phyloP scores from a whole-genome alignment of 1,284 basidiomycete genomes.

The Wallemia ichthyophaga region DNA sequence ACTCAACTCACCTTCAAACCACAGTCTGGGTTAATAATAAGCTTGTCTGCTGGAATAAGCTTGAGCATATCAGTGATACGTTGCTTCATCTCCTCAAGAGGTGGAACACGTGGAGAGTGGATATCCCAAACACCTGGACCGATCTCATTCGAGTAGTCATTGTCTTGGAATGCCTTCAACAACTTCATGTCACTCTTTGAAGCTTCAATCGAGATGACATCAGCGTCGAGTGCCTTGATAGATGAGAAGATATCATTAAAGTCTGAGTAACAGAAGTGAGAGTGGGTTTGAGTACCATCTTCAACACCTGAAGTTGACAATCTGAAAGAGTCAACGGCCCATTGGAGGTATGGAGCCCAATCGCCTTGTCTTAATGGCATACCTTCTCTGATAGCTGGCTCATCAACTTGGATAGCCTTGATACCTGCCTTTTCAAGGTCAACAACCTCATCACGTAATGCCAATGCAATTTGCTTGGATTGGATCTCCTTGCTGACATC shows the following conservation, averaged over 20 bases:
- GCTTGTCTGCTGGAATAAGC: slow-evolving; percentile 43
- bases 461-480: slow-evolving; percentile 91
- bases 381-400: slow-evolving; percentile 98
- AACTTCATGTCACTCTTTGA: slow-evolving; percentile 96
- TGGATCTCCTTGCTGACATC: slow-evolving; percentile 90
- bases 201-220: slow-evolving; percentile 97
- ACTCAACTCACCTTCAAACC: slow-evolving; percentile 14
- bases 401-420: slow-evolving; percentile 94
- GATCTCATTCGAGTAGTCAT: slow-evolving; percentile 91
- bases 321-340: slow-evolving; percentile 96
- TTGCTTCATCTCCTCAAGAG: slow-evolving; percentile 76
- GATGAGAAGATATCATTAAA: slow-evolving; percentile 96
- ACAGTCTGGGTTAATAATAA: slow-evolving; percentile 79
- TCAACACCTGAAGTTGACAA: slow-evolving; percentile 76
- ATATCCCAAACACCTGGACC: slow-evolving; percentile 98
- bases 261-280: slow-evolving; percentile 71
- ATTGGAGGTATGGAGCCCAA: slow-evolving; percentile 78
- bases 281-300: slow-evolving; percentile 78
- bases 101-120: slow-evolving; percentile 93
- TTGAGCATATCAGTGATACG: slow-evolving; percentile 58
- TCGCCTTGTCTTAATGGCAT: slow-evolving; percentile 75
- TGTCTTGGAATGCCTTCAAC: slow-evolving; percentile 74
- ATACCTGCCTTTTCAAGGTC: slow-evolving; percentile 96
- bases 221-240: slow-evolving; percentile 88
- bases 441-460: slow-evolving; percentile 90